Evolutionary conservation across 306 rosid genomes (phyloP), one percentile per base, ranked within the genome.

Genomic region (Acacia confusa): DNA sequence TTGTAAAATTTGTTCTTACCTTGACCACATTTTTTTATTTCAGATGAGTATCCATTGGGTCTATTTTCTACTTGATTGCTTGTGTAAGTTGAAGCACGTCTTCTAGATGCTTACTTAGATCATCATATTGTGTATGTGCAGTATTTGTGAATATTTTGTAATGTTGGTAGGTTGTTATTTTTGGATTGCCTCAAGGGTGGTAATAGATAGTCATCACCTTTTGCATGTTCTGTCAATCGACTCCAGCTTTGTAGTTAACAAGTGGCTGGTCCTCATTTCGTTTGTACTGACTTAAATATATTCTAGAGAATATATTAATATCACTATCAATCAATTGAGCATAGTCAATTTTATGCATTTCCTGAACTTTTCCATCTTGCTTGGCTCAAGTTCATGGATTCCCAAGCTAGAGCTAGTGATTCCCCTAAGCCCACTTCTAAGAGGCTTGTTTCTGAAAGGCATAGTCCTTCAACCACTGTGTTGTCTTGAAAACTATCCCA

Each of bases 31-130:
- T 53, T 71, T 71, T 41, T 53, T 64, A 16, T 58, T 57, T 9
- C 28, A n/a, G 27, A 30, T 25, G 17, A 28, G 38, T 36, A 64
- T 75, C 70, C 40, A 4, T 40, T 24, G 17, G 84, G 55, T 28
- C 47, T 61, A 30, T 77, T 78, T 77, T 47, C 79, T 83, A 41
- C 28, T 3, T 75, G 40, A 64, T 65, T 78, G 36, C 75, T 65
- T 43, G 17, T 38, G 30, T 78, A 67, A 36, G 74, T 57, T 65
- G 78, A 58, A 78, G 81, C 75, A 36, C 60, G 34, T 52, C 76
- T 72, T 74, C 40, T 22, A 13, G 67, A 72, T 28, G 28, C 57
- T 16, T 68, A 22, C 0, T 57, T 57, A n/a, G 64, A 57, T 57
- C 27, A n/a, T n/a, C 28, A 22, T n/a, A 57, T 57, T 57, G 12